A percentile compares a stretch with the other conserved stretches of the same genome.
Evolutionary conservation across 768 basidiomycete species (phyloP).

Genomic region (Termitomyces sp.): DNA sequence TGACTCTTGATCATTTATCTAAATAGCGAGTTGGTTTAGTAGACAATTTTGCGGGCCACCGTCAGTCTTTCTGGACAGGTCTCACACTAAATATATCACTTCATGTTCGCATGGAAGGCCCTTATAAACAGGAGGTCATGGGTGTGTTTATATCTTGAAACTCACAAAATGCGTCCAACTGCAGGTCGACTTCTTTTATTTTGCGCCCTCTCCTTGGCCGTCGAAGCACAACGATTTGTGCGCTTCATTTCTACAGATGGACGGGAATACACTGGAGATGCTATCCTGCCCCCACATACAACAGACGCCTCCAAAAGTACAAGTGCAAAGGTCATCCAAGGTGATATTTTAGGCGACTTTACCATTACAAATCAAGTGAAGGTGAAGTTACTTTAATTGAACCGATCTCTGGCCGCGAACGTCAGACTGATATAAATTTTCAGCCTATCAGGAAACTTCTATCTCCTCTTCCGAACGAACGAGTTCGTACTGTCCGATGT

Average conservation of each 20-base stretch:
- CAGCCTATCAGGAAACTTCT: constrained; percentile 23
- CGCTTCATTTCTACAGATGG: constrained; percentile 25
- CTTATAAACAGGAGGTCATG: constrained; percentile 5
- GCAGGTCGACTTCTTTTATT: constrained; percentile 1
- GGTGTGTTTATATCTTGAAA: neutral
- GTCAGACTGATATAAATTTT: neutral
- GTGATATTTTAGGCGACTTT: constrained; percentile 23
- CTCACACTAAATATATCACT: neutral
- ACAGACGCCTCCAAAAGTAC: constrained; percentile 23
- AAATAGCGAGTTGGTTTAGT: neutral
- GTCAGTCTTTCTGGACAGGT: neutral
- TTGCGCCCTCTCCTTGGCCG: constrained; percentile 10
- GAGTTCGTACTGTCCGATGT: constrained; percentile 24
- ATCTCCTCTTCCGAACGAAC: constrained; percentile 23
- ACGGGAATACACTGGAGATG: constrained; percentile 25
- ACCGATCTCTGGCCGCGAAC: neutral
- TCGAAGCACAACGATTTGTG: constrained; percentile 22
- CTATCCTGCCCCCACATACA: constrained; percentile 18
- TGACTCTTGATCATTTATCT: neutral
- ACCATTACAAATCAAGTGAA: constrained; percentile 23
- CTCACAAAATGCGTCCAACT: constrained; percentile 5
- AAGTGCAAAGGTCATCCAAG: constrained; percentile 20
- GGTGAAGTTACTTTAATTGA: constrained; percentile 4
- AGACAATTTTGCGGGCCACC: neutral
- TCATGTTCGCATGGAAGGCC: constrained; percentile 4